A percentile compares a stretch with the other conserved stretches of the same genome.
phyloP scores from a whole-genome alignment of 257 asterid genomes.

The Galeopsis tetrahit region DNA sequence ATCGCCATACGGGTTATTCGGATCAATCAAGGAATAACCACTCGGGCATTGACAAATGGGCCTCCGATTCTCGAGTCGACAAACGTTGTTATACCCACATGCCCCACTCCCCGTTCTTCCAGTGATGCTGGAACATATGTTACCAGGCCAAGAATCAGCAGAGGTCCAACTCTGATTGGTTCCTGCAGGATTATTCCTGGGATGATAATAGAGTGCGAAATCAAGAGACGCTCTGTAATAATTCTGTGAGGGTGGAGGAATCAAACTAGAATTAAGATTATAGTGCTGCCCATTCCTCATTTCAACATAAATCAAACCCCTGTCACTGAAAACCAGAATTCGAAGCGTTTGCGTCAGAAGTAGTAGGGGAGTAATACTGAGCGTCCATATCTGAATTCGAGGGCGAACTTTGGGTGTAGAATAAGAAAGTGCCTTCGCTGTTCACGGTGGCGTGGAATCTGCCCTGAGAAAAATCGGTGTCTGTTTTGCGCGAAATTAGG shows the following conservation, averaged over 20 bases:
- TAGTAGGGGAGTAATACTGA: slow-evolving; percentile 43
- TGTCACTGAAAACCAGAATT: slow-evolving; percentile 40
- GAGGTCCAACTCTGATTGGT: slow-evolving; percentile 39
- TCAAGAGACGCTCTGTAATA: slow-evolving; percentile 48
- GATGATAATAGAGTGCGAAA: slow-evolving; percentile 47
- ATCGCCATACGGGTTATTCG: slow-evolving; percentile 39
- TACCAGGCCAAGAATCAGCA: slow-evolving; percentile 37
- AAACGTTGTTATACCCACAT: slow-evolving; percentile 63
- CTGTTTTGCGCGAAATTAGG: slow-evolving; percentile 36
- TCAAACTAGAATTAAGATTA: neutral
- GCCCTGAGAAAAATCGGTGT: slow-evolving; percentile 41
- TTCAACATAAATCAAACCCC: slow-evolving; percentile 38
- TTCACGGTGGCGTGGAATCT: too few relatives aligned
- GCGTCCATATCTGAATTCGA: slow-evolving; percentile 33
- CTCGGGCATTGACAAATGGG: slow-evolving; percentile 58
- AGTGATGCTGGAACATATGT: slow-evolving; percentile 35
- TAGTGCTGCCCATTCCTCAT: too few relatives aligned
- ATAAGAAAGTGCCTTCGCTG: slow-evolving; percentile 55
- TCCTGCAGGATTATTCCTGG: slow-evolving; percentile 33
- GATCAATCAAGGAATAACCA: slow-evolving; percentile 51
- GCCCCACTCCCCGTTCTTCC: slow-evolving; percentile 52
- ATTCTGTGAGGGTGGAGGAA: slow-evolving; percentile 32
- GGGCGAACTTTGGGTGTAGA: slow-evolving; percentile 36
- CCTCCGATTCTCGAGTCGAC: slow-evolving; percentile 34
- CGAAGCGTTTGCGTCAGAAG: slow-evolving; percentile 33